Evolutionary conservation across 2,329 filamentous ascomycete species (phyloP).

Genomic region (Sclerotinia subarctica): DNA sequence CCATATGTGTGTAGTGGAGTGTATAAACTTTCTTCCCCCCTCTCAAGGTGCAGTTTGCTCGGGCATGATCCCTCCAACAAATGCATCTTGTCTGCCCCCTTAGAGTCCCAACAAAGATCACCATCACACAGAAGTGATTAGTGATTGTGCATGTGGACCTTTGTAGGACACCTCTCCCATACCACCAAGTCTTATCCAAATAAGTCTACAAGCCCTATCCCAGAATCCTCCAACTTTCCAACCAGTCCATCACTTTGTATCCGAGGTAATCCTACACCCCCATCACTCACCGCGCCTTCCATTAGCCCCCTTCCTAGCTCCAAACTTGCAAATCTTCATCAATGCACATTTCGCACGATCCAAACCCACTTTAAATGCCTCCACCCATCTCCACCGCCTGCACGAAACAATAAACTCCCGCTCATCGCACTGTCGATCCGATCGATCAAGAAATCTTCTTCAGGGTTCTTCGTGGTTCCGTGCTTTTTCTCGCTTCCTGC

Average conservation of each 20-base stretch:
- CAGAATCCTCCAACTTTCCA: neutral
- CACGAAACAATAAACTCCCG: slow-evolving; percentile 8
- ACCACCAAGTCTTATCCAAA: neutral
- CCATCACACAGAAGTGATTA: neutral
- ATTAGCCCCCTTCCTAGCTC: slow-evolving; percentile 3
- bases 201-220: slow-evolving; percentile 1
- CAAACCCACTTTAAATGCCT: neutral
- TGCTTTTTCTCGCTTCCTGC: neutral
- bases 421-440: slow-evolving; percentile 7
- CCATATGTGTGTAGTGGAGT: neutral
- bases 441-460: slow-evolving; percentile 5
- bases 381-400: neutral
- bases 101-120: neutral
- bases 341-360: neutral
- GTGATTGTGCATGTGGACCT: neutral
- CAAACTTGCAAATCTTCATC: neutral
- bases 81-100: neutral
- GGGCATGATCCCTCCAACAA: neutral
- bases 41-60: neutral
- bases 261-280: neutral
- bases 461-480: slow-evolving; percentile 1
- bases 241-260: neutral
- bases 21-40: neutral
- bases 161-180: neutral
- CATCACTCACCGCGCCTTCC: neutral